Evolutionary conservation across 2,329 filamentous ascomycete genomes (phyloP).

Genomic region (Penicillium sp.): DNA sequence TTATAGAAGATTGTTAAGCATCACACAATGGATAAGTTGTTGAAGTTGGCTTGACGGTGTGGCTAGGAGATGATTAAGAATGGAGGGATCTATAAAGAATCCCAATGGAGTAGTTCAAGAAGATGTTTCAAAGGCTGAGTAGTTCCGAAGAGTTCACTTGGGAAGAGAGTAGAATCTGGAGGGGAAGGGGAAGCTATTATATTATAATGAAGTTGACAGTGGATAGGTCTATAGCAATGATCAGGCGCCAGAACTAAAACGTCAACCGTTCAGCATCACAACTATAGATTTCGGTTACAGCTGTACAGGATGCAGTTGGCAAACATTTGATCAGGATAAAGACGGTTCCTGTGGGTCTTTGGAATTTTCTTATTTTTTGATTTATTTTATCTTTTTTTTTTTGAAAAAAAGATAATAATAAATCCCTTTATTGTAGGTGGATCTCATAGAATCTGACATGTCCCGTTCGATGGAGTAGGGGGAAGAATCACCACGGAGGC

Average conservation of each 20-base stretch:
- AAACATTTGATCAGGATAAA: conserved; percentile 36
- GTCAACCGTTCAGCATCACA: conserved; percentile 33
- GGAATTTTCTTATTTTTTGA: conserved; percentile 13
- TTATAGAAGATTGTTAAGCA: background rate
- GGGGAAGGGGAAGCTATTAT: conserved; percentile 30
- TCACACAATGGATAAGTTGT: conserved; percentile 2
- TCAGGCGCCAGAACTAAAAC: conserved; percentile 32
- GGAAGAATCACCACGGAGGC: conserved; percentile 17
- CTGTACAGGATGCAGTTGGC: conserved; percentile 37
- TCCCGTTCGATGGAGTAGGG: conserved; percentile 13
- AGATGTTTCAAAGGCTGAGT: background rate
- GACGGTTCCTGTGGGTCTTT: conserved; percentile 25
- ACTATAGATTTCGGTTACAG: conserved; percentile 34
- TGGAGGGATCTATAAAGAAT: conserved; percentile 26
- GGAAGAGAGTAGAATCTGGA: conserved; percentile 10
- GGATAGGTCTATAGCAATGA: conserved; percentile 35
- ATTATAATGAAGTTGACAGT: conserved; percentile 27
- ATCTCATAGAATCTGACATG: conserved; percentile 10
- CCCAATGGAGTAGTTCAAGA: conserved; percentile 8
- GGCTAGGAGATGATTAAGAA: conserved; percentile 17
- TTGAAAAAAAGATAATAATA: background rate
- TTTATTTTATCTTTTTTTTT: conserved; percentile 8
- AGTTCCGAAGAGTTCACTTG: conserved; percentile 14
- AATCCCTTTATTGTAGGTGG: conserved; percentile 13
- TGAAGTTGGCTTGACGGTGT: background rate